phyloP scores from a whole-genome alignment of 1,284 basidiomycete genomes.

The Moniliophthora roreri region DNA sequence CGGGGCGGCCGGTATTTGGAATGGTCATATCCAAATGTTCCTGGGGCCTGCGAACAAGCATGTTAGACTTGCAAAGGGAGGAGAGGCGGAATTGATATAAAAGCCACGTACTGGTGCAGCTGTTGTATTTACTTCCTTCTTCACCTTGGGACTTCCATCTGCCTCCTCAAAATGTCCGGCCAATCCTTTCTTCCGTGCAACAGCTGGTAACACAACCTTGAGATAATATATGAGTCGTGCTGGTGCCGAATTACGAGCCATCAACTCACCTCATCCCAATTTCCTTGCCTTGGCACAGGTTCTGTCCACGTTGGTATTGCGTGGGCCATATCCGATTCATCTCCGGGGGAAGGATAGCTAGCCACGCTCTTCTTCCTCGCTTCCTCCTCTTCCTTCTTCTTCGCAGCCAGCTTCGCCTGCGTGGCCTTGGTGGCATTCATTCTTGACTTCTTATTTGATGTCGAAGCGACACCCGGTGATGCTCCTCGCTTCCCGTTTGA shows the following conservation, averaged over 20 bases:
- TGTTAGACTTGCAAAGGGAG: conserved; percentile 4
- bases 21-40: conserved; percentile 77
- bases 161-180: conserved; percentile 65
- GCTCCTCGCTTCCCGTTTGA: conserved; percentile 19
- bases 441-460: conserved; percentile 29
- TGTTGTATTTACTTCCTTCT: conserved; percentile 36
- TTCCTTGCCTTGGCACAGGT: conserved; percentile 59
- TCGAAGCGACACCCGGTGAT: conserved; percentile 21
- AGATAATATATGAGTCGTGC: conserved; percentile 25
- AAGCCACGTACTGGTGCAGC: conserved; percentile 53
- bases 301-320: conserved; percentile 80
- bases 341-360: conserved; percentile 58
- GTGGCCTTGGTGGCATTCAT: conserved; percentile 28
- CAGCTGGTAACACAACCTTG: conserved; percentile 61
- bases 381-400: conserved; percentile 27
- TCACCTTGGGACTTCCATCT: conserved; percentile 59
- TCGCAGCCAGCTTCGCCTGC: conserved; percentile 31
- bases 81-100: conserved; percentile 2
- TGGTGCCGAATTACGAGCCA: conserved; percentile 28
- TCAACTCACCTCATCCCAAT: conserved; percentile 74
- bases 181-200: conserved; percentile 80
- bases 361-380: conserved; percentile 49
- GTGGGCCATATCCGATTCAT: conserved; percentile 45
- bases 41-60: conserved; percentile 57
- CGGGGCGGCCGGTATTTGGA: conserved; percentile 58